A percentile compares a stretch with the other conserved stretches of the same genome.
These are phyloP conservation scores for Gynostemma pentaphyllum DNA, from an alignment of 306 rosid genomes.

Conservation along the genomic window DNA sequence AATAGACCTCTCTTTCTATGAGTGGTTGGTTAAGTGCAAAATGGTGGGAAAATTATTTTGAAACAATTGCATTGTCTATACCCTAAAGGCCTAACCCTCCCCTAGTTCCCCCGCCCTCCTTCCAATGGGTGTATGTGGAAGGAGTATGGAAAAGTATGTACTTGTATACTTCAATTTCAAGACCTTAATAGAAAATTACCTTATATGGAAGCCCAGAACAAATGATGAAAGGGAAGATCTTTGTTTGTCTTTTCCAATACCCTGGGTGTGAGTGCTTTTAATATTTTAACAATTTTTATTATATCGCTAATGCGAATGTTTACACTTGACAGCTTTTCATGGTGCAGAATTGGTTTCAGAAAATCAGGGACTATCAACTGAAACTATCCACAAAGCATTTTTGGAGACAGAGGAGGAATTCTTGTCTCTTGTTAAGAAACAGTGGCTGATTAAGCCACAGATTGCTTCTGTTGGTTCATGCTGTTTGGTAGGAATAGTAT, in stretches of 20 bases:
- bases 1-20: no score
- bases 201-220: neutral
- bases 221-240: slow-evolving; percentile 4
- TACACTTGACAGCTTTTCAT: slow-evolving; percentile 38
- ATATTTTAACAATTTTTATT: slow-evolving; percentile 4
- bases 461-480: slow-evolving; percentile 96
- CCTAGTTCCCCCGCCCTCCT: no score
- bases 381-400: slow-evolving; percentile 72
- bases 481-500: slow-evolving; percentile 72
- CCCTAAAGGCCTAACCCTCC: neutral
- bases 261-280: slow-evolving; percentile 1
- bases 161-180: neutral
- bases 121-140: neutral
- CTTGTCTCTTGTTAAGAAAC: slow-evolving; percentile 57
- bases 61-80: neutral
- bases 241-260: neutral
- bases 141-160: neutral
- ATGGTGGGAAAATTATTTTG: neutral
- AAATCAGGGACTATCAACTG: slow-evolving; percentile 66
- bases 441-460: slow-evolving; percentile 63
- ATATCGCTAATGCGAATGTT: slow-evolving; percentile 26
- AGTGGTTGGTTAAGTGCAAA: neutral
- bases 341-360: slow-evolving; percentile 71
- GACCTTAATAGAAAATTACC: neutral
- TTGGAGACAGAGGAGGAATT: slow-evolving; percentile 86